Evolutionary conservation across 2,329 filamentous ascomycete species (phyloP), one percentile per base, ranked within the genome.

Genomic region (Conoideocrella luteorostrata): DNA sequence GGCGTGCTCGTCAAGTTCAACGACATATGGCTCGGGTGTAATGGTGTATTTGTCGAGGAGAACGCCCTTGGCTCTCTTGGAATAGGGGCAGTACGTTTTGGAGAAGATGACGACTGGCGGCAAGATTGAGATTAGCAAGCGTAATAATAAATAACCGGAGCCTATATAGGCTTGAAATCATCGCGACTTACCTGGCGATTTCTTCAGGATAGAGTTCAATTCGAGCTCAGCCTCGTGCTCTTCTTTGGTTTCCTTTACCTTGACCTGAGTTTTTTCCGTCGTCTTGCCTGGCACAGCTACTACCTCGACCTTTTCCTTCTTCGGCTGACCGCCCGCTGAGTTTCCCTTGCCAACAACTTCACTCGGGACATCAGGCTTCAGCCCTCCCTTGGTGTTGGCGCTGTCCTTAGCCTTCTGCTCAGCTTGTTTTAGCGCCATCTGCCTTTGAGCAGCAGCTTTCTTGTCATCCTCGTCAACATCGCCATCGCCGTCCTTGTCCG

Each of bases 1-100:
- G 1, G 80, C 77, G 59, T 96, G 88, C 51, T 80, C 65, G 65
- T 98, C 89, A 11, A 98, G 78, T 66, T 98, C 93, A 41, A 97
- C 89, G 7, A 98, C 85, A 58, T 82, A 86, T 0, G 93, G 93
- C 10, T 78, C 68, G 0, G 93, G 93, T 1, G 80, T 77, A 59
- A 98, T 94, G 43, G 71, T 72, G 70, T 97, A 97, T 55, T 85
- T 83, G 18, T 90, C 80, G 33, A 95, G 78, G 32, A 98, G 77
- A 44, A 97, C 77, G 34, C 74, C 72, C 67, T 98, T 98, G 36
- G 93, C 93, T 54, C 80, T 82, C 60, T 82, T 84, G 41, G 89
- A 96, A 67, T 78, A 84, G 1, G 86, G 88, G 64, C 93, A 98
- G 68, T 91, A 95, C 1, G 86, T 80, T 66, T 98, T 97, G 51